Evolutionary conservation across 2,329 filamentous ascomycete species (phyloP), one percentile per base, ranked within the genome.

Genomic region (Magnaporthiopsis poae): DNA sequence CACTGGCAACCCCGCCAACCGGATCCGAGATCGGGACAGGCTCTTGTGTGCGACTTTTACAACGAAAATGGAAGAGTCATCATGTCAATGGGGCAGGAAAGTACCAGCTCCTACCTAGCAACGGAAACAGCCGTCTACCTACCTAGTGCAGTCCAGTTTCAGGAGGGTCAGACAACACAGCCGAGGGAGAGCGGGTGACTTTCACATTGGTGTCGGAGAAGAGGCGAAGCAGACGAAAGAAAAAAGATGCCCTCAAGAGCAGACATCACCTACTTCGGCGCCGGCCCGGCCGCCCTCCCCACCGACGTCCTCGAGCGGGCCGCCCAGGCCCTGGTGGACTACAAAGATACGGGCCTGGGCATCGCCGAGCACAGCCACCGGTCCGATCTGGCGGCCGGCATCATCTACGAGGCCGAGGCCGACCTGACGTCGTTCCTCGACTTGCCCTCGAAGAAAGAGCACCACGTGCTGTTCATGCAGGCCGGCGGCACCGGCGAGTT

Each of bases 351-450:
- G 59, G 94, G 94, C 67, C 83, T 97, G 66, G 92, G 92, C 65
- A 84, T 97, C 61, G 91, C 90, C 69, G 94, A 98, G 78, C 91
- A 96, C 76, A 94, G 90, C 12, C 94, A 98, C 77, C 90, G 94
- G 70, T 96, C 91, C 18, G 82, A 86, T 68, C 84, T 90, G 61
- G 94, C 94, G 33, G 85, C 86, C 69, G 85, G 88, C 69, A 92
- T 98, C 73, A 85, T 98, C 71, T 88, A 90, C 69, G 84, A 90
- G 70, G 85, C 91, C 69, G 95, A 96, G 76, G 84, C 86, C 46
- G 87, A 90, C 69, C 84, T 98, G 13, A 83, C 84, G 52, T 80
- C 80, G 29, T 89, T 91, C 71, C 88, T 96, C 67, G 89, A 94
- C 72, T 89, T 98, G 66, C 92, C 75, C 3, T 27, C 27, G 27